These are phyloP conservation scores for Pestalotiopsis sp. DNA, from an alignment of 2,329 filamentous ascomycete genomes.

Conservation along the genomic window DNA sequence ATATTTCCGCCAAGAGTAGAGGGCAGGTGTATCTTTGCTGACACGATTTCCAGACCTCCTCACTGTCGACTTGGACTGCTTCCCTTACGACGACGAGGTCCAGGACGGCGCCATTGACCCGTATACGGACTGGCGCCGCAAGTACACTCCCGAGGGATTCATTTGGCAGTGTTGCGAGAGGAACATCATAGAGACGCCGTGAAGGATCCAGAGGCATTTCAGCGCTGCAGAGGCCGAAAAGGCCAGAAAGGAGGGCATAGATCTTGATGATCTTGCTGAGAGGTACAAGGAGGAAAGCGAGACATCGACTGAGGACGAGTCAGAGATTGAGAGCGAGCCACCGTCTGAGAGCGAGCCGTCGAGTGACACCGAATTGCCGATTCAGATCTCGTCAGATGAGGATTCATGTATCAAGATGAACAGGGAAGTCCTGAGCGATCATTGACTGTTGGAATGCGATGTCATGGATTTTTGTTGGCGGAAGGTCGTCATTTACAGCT, in stretches of 20 bases:
- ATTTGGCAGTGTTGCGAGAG: conserved; percentile 5
- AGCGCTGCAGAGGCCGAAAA: background rate
- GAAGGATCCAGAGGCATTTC: background rate
- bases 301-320: background rate
- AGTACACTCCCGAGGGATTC: background rate
- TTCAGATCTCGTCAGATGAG: background rate
- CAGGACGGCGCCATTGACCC: background rate
- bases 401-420: background rate
- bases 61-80: background rate
- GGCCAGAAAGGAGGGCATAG: background rate
- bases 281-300: background rate
- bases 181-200: background rate
- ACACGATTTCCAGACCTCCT: background rate
- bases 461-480: too few species aligned
- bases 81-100: conserved; percentile 8
- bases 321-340: background rate
- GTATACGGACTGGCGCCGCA: conserved; percentile 7
- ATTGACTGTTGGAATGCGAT: too few species aligned
- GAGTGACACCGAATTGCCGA: background rate
- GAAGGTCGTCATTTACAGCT: too few species aligned
- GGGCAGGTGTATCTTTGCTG: background rate
- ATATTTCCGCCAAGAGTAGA: too few species aligned
- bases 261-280: too few species aligned
- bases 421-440: too few species aligned
- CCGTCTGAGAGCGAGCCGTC: too few species aligned